These are phyloP conservation scores for Rhynchospora breviuscula DNA, from an alignment of 176 grass and related monocot genomes.

Conservation along the genomic window DNA sequence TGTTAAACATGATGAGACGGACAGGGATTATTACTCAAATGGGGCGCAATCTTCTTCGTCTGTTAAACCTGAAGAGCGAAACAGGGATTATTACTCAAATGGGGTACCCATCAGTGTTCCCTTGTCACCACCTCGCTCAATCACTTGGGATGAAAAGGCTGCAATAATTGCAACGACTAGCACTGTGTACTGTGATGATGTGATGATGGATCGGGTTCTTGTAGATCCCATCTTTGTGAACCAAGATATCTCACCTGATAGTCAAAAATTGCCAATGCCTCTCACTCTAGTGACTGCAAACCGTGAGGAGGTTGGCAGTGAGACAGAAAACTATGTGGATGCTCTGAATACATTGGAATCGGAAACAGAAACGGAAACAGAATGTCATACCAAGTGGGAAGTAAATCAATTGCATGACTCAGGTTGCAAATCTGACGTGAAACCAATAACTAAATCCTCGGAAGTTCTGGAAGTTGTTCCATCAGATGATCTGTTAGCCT, in stretches of 20 bases:
- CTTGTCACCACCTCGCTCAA: constrained; percentile 6
- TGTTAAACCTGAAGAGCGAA: constrained; percentile 1
- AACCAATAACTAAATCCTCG: not conserved
- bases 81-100: not conserved
- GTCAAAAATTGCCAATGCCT: constrained; percentile 33
- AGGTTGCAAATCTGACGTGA: constrained; percentile 3
- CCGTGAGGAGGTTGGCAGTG: constrained; percentile 58
- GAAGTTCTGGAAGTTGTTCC: not conserved
- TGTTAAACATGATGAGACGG: constrained; percentile 18
- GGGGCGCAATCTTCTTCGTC: constrained; percentile 15
- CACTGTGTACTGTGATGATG: constrained; percentile 57
- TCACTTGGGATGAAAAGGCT: constrained; percentile 80
- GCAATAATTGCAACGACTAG: constrained; percentile 56
- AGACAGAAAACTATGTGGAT: constrained; percentile 88
- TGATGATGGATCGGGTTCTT: constrained; percentile 57
- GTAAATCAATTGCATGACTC: constrained; percentile 29
- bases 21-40: constrained; percentile 1
- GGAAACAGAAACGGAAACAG: constrained; percentile 77
- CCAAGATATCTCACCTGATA: constrained; percentile 48
- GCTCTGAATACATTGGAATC: constrained; percentile 87
- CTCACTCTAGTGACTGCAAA: constrained; percentile 36
- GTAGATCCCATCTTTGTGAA: constrained; percentile 28
- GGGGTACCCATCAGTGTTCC: not conserved
- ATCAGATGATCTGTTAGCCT: constrained; percentile 12
- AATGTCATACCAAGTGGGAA: constrained; percentile 50